A percentile compares a stretch with the other conserved stretches of the same genome.
phyloP scores from a whole-genome alignment of 75 land plant species.

The Cupressus sempervirens region DNA sequence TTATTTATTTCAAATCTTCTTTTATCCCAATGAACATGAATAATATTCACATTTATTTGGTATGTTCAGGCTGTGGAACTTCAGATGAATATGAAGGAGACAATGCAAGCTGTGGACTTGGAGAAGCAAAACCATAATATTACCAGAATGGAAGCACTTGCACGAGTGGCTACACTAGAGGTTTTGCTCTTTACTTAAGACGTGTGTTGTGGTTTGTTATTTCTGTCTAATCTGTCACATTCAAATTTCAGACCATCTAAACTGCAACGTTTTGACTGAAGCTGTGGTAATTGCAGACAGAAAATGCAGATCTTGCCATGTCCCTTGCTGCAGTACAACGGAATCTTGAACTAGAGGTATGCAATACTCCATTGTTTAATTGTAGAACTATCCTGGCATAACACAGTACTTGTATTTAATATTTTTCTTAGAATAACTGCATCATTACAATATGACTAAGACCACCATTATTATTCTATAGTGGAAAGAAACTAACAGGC shows the following conservation, averaged over 20 bases:
- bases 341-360: constrained; percentile 79
- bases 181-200: constrained; percentile 20
- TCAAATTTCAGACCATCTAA: constrained; percentile 6
- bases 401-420: background rate
- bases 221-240: constrained; percentile 1
- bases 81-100: constrained; percentile 63
- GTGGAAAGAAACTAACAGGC: background rate
- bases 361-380: background rate
- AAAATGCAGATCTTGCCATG: constrained; percentile 78
- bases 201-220: constrained; percentile 13
- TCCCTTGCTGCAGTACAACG: constrained; percentile 73
- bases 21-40: background rate
- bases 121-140: constrained; percentile 83
- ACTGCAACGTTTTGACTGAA: background rate
- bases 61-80: constrained; percentile 72
- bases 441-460: background rate
- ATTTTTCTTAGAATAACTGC: background rate
- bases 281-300: constrained; percentile 43
- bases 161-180: constrained; percentile 70
- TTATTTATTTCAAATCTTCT: background rate
- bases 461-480: background rate
- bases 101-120: constrained; percentile 82
- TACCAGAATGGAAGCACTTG: constrained; percentile 84
- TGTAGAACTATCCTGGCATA: background rate
- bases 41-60: constrained; percentile 4